These are phyloP conservation scores for Ceratocystis cubensis DNA, from an alignment of 2,329 filamentous ascomycete species.

Conservation along the genomic window DNA sequence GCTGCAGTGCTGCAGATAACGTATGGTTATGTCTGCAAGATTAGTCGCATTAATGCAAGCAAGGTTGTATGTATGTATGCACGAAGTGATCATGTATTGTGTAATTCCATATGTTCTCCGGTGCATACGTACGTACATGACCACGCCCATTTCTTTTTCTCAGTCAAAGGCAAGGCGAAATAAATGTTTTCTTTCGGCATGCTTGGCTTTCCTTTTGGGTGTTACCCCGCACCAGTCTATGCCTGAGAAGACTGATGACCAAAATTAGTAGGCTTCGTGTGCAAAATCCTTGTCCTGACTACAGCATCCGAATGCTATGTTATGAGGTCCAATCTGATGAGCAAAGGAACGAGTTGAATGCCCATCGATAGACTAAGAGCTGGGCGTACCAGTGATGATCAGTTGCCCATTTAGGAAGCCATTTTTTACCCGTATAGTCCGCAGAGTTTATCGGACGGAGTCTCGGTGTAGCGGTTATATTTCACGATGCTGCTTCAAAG, in stretches of 20 bases:
- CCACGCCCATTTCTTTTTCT: too few relatives aligned
- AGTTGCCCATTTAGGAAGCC: neutral
- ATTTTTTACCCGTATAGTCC: neutral
- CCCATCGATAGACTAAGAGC: too few relatives aligned
- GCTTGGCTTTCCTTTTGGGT: neutral
- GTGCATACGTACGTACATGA: neutral
- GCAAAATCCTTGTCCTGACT: neutral
- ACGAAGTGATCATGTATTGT: too few relatives aligned
- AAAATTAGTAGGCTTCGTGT: neutral
- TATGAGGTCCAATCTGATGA: neutral
- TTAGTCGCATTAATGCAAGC: neutral
- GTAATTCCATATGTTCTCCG: neutral
- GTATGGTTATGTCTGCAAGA: neutral
- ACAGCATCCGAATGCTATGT: neutral
- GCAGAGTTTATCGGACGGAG: neutral
- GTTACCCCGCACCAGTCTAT: neutral
- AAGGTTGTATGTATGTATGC: neutral
- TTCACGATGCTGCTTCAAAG: neutral
- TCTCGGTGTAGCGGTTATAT: neutral
- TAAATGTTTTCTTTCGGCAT: neutral
- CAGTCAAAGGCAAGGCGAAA: neutral
- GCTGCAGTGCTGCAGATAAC: neutral
- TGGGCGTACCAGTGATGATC: neutral
- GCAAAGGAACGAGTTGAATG: neutral
- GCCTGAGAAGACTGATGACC: neutral